These are phyloP conservation scores for Trichosporon asahii DNA, from an alignment of 1,284 basidiomycete genomes.

Conservation along the genomic window DNA sequence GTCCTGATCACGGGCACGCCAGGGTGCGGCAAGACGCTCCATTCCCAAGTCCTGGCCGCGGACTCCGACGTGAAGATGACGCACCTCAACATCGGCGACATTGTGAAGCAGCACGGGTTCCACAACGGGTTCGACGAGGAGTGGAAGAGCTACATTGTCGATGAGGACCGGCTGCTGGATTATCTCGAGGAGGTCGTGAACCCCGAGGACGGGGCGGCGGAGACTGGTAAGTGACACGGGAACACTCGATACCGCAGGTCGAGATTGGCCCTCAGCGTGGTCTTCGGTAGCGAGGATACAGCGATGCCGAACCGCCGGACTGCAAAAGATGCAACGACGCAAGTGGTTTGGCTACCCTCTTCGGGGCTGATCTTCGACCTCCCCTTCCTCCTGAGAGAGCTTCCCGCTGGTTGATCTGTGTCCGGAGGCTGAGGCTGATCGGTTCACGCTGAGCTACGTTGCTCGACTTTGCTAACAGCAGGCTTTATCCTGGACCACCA, in stretches of 20 bases:
- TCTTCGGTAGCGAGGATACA: too few relatives aligned
- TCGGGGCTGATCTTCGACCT: too few relatives aligned
- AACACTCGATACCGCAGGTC: too few relatives aligned
- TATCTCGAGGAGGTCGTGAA: conserved; percentile 68
- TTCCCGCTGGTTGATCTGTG: too few relatives aligned
- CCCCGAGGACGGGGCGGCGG: conserved; percentile 39
- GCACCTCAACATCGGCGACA: conserved; percentile 83
- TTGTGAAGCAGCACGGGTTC: conserved; percentile 78
- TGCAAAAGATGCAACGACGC: too few relatives aligned
- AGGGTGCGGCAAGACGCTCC: conserved; percentile 77
- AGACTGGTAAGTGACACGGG: conserved; percentile 35
- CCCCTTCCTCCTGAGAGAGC: too few relatives aligned
- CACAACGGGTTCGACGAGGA: conserved; percentile 88
- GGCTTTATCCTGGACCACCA: conserved; percentile 97
- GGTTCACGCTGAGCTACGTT: too few relatives aligned
- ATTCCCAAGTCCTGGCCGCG: conserved; percentile 68
- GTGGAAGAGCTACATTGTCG: conserved; percentile 90
- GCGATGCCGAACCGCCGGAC: too few relatives aligned
- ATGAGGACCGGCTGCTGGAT: conserved; percentile 93
- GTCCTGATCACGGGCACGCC: conserved; percentile 85
- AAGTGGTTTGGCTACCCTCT: too few relatives aligned
- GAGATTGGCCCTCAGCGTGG: too few relatives aligned
- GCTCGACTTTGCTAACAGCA: conserved; percentile 40
- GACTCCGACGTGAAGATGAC: conserved; percentile 60
- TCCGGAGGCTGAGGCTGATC: too few relatives aligned